Evolutionary conservation across 2,329 filamentous ascomycete species (phyloP).

Genomic region (Hypoxylon sp.): DNA sequence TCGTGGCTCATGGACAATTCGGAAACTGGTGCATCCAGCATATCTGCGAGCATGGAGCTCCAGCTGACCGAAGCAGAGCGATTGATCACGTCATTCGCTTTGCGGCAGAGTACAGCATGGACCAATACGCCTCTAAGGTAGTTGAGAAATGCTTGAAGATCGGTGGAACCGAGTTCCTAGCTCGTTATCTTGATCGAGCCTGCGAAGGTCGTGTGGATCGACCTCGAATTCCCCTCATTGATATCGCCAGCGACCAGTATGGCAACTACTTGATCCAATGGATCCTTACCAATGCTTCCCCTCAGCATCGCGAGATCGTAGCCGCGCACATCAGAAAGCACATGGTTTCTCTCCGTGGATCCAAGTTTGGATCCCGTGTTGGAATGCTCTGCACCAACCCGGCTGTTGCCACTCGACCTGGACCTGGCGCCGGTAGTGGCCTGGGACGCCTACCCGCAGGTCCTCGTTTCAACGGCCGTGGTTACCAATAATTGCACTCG

Average conservation of each 20-base stretch:
- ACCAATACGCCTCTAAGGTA: slow-evolving; percentile 98
- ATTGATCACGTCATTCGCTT: slow-evolving; percentile 96
- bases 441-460: slow-evolving; percentile 73
- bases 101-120: slow-evolving; percentile 97
- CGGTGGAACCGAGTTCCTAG: slow-evolving; percentile 88
- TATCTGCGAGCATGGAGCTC: slow-evolving; percentile 95
- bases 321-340: slow-evolving; percentile 97
- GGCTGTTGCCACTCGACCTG: slow-evolving; percentile 88
- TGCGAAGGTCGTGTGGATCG: slow-evolving; percentile 92
- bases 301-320: slow-evolving; percentile 93
- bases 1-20: slow-evolving; percentile 97
- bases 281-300: slow-evolving; percentile 89
- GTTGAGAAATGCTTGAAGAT: slow-evolving; percentile 99
- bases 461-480: slow-evolving; percentile 68
- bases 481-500: slow-evolving; percentile 67
- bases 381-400: slow-evolving; percentile 99
- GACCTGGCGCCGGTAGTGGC: slow-evolving; percentile 81
- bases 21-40: slow-evolving; percentile 99
- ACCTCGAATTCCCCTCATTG: slow-evolving; percentile 95
- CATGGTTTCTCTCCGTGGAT: slow-evolving; percentile 98
- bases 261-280: slow-evolving; percentile 99
- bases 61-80: slow-evolving; percentile 90
- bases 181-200: slow-evolving; percentile 92
- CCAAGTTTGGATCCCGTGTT: slow-evolving; percentile 97
- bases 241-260: slow-evolving; percentile 98